Percentiles rank a stretch among this genome's conserved stretches.
Evolutionary conservation across 1,139 yeast genomes (phyloP).

Genomic region (Suhomyces terraborum): DNA sequence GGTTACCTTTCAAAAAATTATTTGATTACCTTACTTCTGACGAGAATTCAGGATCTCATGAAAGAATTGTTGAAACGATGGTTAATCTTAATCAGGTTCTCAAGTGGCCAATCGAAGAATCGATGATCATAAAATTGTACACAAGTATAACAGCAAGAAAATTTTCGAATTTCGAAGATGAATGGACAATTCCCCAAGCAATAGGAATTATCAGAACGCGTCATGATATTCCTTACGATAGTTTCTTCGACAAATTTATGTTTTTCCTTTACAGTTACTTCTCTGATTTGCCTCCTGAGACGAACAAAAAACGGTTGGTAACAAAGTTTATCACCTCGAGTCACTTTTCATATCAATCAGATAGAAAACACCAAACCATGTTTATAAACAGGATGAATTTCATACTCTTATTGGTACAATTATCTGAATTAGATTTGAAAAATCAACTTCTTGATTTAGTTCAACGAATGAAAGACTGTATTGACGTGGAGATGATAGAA

Average conservation of each 20-base stretch:
- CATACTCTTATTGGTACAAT: constrained; percentile 34
- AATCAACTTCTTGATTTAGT: constrained; percentile 33
- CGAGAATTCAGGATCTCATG: constrained; percentile 24
- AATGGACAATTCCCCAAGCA: constrained; percentile 28
- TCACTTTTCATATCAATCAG: constrained; percentile 32
- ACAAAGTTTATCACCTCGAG: constrained; percentile 45
- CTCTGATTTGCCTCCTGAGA: constrained; percentile 30
- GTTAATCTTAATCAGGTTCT: constrained; percentile 29
- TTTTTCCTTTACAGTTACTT: constrained; percentile 37
- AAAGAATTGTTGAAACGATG: constrained; percentile 34
- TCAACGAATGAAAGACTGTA: constrained; percentile 24
- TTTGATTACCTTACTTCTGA: constrained; percentile 20
- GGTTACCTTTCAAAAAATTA: constrained; percentile 31
- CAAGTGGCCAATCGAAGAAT: constrained; percentile 44
- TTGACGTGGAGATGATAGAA: constrained; percentile 30
- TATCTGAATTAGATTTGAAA: constrained; percentile 38
- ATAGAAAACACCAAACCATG: constrained; percentile 31
- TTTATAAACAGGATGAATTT: constrained; percentile 44
- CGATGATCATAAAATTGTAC: constrained; percentile 33
- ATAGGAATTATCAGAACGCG: constrained; percentile 30
- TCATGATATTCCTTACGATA: constrained; percentile 35
- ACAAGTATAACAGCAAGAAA: constrained; percentile 33
- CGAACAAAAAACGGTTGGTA: constrained; percentile 35
- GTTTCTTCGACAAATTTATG: constrained; percentile 44
- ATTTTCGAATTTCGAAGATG: constrained; percentile 44